Evolutionary conservation across 805 yeast species (phyloP), one percentile per base, ranked within the genome.

Genomic region (Yamadazyma insecticola): DNA sequence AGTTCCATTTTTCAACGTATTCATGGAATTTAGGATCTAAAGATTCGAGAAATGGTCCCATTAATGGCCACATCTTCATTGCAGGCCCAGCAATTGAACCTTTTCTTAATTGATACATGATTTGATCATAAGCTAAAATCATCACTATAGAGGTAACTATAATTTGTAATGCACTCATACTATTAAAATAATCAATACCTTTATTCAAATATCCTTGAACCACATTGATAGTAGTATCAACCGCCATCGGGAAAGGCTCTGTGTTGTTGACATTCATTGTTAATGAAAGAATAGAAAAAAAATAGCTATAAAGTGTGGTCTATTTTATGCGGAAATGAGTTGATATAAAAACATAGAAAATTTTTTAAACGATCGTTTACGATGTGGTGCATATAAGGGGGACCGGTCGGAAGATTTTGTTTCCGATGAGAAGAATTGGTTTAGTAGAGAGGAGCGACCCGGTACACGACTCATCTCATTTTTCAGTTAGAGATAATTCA

Each of bases 21-120:
- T 83, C 96, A 52, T 84, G 95, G 55, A 92, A 92, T 55, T 90
- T 89, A 13, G 98, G 98, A 64, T 92, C 90, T 54, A 92, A 67
- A 12, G 92, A 80, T 55, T 92, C 97, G 57, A 92, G 67, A 48
- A 92, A 92, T 3, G 98, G 97, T 2, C 98, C 98, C 45, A 92
- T 89, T 29, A 92, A 69, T 2, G 98, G 98, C 88, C 95, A 90
- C 36, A 88, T 50, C 60, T 92, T 92, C 56, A 71, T 78, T 26
- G 64, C 60, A 10, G 97, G 98, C 14, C 98, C 98, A 6, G 87
- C 96, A 55, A 90, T 87, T 20, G 74, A 53, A 25, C 97, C 97
- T 60, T 92, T 92, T 41, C 78, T 76, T 26, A 75, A 49, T 50
- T 87, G 79, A 55, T 92, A 92, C 41, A 73, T 59, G n/a, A 87